Base-by-base conservation (phyloP, 2,329 filamentous ascomycete genomes). In the Uncinocarpus reesii region DNA sequence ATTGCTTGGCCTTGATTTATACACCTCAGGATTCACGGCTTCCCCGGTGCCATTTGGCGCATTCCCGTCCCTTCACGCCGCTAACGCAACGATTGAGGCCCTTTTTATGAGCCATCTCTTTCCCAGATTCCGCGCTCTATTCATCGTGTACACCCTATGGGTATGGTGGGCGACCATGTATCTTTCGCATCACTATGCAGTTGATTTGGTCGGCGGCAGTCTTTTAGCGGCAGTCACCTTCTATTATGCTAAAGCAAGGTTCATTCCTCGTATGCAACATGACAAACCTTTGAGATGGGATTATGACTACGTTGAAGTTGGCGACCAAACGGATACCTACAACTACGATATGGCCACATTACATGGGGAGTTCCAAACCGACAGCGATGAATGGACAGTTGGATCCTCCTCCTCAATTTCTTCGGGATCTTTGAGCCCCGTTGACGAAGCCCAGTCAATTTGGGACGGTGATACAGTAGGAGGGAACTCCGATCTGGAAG, bases 131-230 rank as follows among this genome's bases (percentile, higher is more conserved):
- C 81, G 84, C 56, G 80, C 83, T 10, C 68, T 92, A 46, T 94
- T 93, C 68, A 77, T 89, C 54, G 74, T 78, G 55, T 96, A 95
- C 67, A 84, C 84, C 37, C 77, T 84, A 62, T 95, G 90, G 90
- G 81, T 95, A 60, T 95, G 88, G 86, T 96, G 90, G 88, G 85
- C 89, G 10, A 96, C 90, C 57, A 95, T 96, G 87, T 95, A 96
- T 63, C 78, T 96, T 45, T 93, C 86, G 60, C 90, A 96, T 68
- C 90, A 96, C 71, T 96, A 96, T 64, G 90, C 89, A 26, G 84
- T 96, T 34, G 90, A 96, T 65, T 74, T 96, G 43, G 86, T 95
- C 21, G 86, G 79, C 29, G 90, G 90, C 57, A 87, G 83, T 63
- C 73, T 95, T 43, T 67, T 87, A 51, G 84, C 87, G 20, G 82